phyloP scores from a whole-genome alignment of 2,329 filamentous ascomycete species.

The Phaeomoniella chlamydospora region DNA sequence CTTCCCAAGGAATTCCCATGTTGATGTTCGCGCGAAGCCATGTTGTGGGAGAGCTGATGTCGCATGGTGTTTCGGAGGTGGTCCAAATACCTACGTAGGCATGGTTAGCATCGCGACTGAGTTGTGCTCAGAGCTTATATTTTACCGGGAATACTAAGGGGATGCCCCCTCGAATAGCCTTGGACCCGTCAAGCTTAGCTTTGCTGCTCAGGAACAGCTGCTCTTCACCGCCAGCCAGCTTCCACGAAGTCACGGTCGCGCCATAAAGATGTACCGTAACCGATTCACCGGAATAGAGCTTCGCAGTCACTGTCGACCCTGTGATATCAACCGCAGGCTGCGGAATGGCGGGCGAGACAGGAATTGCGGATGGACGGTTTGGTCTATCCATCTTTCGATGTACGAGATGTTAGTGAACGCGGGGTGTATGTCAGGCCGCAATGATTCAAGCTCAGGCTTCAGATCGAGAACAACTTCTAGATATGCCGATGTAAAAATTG shows the following conservation, averaged over 20 bases:
- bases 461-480: no score
- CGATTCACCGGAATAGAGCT: constrained; percentile 72
- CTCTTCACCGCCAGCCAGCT: constrained; percentile 61
- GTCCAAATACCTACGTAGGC: constrained; percentile 56
- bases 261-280: constrained; percentile 80
- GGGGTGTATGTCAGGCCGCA: no score
- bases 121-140: no score
- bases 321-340: constrained; percentile 67
- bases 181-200: constrained; percentile 70
- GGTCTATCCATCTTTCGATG: constrained; percentile 71
- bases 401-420: no score
- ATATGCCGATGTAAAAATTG: no score
- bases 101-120: no score
- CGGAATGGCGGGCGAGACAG: constrained; percentile 57
- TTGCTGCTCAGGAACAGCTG: constrained; percentile 75
- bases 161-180: constrained; percentile 60
- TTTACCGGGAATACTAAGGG: constrained; percentile 8
- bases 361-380: constrained; percentile 67
- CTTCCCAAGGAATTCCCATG: constrained; percentile 91
- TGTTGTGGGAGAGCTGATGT: constrained; percentile 76
- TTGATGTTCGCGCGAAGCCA: constrained; percentile 79
- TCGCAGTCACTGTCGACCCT: constrained; percentile 61
- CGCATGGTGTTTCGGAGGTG: constrained; percentile 59
- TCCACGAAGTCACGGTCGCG: constrained; percentile 89
- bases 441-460: no score